Conservation (phyloP, 2,329 filamentous ascomycete genomes). For the Colletotrichum echinochloae region DNA sequence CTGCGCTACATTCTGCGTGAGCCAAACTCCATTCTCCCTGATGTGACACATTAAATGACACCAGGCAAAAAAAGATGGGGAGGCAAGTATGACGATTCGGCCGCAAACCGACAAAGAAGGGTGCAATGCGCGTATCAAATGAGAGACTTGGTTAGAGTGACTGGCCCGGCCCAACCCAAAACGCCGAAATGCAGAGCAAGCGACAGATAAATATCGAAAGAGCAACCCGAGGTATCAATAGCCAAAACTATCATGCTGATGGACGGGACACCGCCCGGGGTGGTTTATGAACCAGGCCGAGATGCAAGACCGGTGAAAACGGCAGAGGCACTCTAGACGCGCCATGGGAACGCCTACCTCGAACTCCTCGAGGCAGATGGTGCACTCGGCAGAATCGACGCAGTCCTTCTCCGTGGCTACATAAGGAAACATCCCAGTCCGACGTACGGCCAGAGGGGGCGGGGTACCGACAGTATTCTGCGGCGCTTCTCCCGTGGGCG, state of each 20-base stretch:
- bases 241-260: constrained; percentile 72
- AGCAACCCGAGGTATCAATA: constrained; percentile 51
- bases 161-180: constrained; percentile 20
- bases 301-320: constrained; percentile 73
- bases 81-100: neutral
- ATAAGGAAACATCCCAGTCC: constrained; percentile 74
- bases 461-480: constrained; percentile 43
- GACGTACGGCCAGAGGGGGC: constrained; percentile 54
- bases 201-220: constrained; percentile 2
- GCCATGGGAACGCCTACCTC: constrained; percentile 72
- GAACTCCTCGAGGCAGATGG: constrained; percentile 76
- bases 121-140: constrained; percentile 6
- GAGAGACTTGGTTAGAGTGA: constrained; percentile 29
- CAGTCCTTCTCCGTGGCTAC: constrained; percentile 75
- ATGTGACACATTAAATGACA: constrained; percentile 2
- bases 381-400: constrained; percentile 75
- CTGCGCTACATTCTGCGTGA: constrained; percentile 16
- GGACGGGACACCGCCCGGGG: constrained; percentile 73
- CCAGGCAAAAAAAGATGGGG: neutral
- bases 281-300: constrained; percentile 72
- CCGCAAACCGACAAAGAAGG: neutral
- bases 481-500: constrained; percentile 44
- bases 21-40: neutral
- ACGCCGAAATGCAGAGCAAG: constrained; percentile 28
- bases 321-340: constrained; percentile 74